Percentiles rank a stretch among this genome's conserved stretches.
Conservation (phyloP, 2,329 filamentous ascomycete genomes). For the Curvularia hawaiiensis region DNA sequence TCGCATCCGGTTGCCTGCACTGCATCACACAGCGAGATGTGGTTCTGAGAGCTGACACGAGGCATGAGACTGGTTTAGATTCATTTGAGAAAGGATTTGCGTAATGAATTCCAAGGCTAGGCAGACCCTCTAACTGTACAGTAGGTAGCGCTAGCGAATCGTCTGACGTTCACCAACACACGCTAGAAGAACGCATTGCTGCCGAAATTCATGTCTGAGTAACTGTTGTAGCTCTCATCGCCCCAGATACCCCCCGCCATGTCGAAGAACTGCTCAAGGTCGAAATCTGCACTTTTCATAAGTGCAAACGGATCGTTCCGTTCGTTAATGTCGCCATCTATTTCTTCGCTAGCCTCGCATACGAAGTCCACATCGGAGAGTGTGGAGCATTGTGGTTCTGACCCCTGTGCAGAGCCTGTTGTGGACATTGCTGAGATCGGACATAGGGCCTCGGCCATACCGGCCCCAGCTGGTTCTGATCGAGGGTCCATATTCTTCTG, state of each 20-base stretch:
- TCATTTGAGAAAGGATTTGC: not conserved
- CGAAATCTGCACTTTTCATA: slow-evolving; percentile 36
- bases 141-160: not conserved
- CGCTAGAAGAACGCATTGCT: not conserved
- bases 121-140: not conserved
- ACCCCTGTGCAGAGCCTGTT: slow-evolving; percentile 5
- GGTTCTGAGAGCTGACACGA: not conserved
- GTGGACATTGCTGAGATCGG: slow-evolving; percentile 12
- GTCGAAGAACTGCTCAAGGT: slow-evolving; percentile 44
- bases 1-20: not conserved
- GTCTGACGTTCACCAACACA: not conserved
- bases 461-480: slow-evolving; percentile 11
- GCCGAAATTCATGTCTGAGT: slow-evolving; percentile 35
- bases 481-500: slow-evolving; percentile 6
- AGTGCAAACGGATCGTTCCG: slow-evolving; percentile 28
- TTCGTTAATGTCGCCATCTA: slow-evolving; percentile 5
- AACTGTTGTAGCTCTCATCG: slow-evolving; percentile 25
- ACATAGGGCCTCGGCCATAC: slow-evolving; percentile 12
- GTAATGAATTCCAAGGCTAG: too few species aligned
- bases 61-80: not conserved
- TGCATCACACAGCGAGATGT: not conserved
- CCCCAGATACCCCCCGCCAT: slow-evolving; percentile 37
- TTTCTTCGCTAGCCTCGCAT: slow-evolving; percentile 4
- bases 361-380: slow-evolving; percentile 7
- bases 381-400: not conserved